A percentile compares a stretch with the other conserved stretches of the same genome.
phyloP scores from a whole-genome alignment of 129 eudicot genomes.

The Flaveria linearis region DNA sequence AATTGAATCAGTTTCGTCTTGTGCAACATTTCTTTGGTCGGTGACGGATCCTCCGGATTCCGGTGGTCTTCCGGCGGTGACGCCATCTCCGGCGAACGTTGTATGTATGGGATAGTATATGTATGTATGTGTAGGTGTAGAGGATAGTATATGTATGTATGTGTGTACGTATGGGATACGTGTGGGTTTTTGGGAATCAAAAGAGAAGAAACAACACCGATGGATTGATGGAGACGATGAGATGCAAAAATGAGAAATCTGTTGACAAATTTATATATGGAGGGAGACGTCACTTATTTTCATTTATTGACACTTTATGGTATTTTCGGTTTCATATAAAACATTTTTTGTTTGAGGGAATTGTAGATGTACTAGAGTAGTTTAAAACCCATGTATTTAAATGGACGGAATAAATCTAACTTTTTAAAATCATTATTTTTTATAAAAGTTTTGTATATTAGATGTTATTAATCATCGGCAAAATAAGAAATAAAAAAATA shows the following conservation, averaged over 20 bases:
- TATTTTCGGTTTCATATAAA: neutral
- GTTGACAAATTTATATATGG: conserved; percentile 26
- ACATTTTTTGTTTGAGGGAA: neutral
- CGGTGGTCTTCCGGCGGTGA: conserved; percentile 42
- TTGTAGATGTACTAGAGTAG: no score
- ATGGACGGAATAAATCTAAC: no score
- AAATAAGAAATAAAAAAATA: no score
- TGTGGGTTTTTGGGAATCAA: conserved; percentile 21
- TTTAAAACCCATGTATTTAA: no score
- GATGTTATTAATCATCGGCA: no score
- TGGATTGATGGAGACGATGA: conserved; percentile 22
- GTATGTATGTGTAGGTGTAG: neutral
- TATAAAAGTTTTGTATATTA: no score
- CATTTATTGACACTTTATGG: neutral
- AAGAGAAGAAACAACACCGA: conserved; percentile 12
- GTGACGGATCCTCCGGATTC: conserved; percentile 32
- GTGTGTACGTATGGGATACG: neutral
- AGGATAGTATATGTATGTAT: neutral
- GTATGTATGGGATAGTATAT: neutral
- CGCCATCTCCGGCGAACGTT: conserved; percentile 39
- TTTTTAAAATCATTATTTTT: no score
- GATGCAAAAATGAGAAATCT: conserved; percentile 24
- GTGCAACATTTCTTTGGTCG: conserved; percentile 53
- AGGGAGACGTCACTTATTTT: conserved; percentile 8
- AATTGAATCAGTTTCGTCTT: conserved; percentile 77